Percentiles rank a stretch among this genome's conserved stretches.
These are phyloP conservation scores for Suhomyces sp. DNA, from an alignment of 805 yeast genomes.

Conservation along the genomic window DNA sequence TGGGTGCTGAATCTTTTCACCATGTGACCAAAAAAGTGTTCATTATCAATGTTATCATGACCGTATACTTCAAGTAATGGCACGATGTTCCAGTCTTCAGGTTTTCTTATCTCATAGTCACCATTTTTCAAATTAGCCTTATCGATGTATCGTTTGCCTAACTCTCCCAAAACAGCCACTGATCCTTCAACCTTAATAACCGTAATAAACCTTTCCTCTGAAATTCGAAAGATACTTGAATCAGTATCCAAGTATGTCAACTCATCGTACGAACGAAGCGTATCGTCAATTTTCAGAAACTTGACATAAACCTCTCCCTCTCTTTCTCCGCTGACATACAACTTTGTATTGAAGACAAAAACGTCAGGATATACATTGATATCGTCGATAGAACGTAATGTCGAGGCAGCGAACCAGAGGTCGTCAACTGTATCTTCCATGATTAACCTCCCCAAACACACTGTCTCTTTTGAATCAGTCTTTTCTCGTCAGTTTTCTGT, in stretches of 20 bases:
- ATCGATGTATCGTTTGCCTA: neutral
- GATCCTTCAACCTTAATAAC: neutral
- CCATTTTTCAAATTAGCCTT: no score
- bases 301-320: neutral
- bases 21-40: neutral
- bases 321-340: neutral
- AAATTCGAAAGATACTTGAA: neutral
- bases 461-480: no score
- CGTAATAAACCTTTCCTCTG: neutral
- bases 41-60: neutral
- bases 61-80: neutral
- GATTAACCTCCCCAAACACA: no score
- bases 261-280: neutral
- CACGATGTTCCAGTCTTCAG: neutral
- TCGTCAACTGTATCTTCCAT: no score
- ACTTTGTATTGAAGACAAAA: neutral
- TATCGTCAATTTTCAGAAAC: neutral
- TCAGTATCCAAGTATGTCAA: neutral
- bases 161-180: neutral
- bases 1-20: neutral
- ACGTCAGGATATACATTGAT: neutral
- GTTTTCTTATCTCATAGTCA: neutral
- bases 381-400: neutral
- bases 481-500: no score
- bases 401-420: no score